Percentiles rank a stretch among this genome's conserved stretches.
Conservation (phyloP, 768 basidiomycete species). For the Lactarius akahatsu region DNA sequence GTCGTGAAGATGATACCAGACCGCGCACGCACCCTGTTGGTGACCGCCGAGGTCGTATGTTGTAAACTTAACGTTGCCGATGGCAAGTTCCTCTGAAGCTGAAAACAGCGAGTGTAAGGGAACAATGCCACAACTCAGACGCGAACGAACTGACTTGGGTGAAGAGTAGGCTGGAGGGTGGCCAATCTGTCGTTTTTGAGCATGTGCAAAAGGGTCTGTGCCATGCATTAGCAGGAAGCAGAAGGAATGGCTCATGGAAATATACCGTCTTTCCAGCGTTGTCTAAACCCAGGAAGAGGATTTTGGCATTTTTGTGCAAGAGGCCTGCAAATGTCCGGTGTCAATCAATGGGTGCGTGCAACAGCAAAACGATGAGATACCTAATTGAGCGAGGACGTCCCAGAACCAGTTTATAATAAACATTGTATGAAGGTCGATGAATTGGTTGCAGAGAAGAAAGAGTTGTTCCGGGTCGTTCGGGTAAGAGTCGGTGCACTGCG, state of each 20-base stretch:
- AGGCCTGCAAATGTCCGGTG: constrained; percentile 52
- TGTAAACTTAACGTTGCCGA: constrained; percentile 98
- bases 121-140: constrained; percentile 17
- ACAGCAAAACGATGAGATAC: constrained; percentile 42
- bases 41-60: constrained; percentile 99
- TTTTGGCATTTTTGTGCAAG: constrained; percentile 98
- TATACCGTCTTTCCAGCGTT: constrained; percentile 98
- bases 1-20: constrained; percentile 8
- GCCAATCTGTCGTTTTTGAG: constrained; percentile 98
- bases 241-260: neutral
- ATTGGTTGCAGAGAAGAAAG: neutral
- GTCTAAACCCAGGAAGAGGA: constrained; percentile 97
- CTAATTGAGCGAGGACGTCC: constrained; percentile 91
- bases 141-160: constrained; percentile 73
- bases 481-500: neutral
- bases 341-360: constrained; percentile 4
- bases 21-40: constrained; percentile 69
- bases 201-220: constrained; percentile 94
- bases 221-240: neutral
- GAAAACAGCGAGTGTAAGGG: constrained; percentile 14
- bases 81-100: constrained; percentile 99
- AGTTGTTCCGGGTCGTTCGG: constrained; percentile 16
- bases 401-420: constrained; percentile 95
- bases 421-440: constrained; percentile 43
- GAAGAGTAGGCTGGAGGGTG: constrained; percentile 95